Conservation (phyloP, 495 filamentous ascomycete genomes). For the Penicillium daleae region DNA sequence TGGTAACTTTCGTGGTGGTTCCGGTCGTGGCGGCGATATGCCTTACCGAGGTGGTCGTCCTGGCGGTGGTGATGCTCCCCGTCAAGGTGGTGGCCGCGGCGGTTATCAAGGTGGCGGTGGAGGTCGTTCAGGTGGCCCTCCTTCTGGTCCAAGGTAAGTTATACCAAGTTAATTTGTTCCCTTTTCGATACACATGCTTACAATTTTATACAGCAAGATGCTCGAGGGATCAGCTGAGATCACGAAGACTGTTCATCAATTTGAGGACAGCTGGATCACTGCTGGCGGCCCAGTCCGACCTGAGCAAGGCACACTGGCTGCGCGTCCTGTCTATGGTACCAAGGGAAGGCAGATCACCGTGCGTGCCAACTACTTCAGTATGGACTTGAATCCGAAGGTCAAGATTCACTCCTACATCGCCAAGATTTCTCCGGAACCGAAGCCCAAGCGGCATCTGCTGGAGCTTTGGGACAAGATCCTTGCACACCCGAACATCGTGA, state of each 20-base stretch:
- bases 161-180: neutral
- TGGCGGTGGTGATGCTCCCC: constrained; percentile 1
- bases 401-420: constrained; percentile 20
- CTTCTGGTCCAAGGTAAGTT: constrained; percentile 15
- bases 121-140: neutral
- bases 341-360: constrained; percentile 39
- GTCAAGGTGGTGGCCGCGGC: constrained; percentile 8
- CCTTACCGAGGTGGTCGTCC: constrained; percentile 3
- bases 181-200: neutral
- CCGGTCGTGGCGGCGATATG: neutral
- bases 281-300: neutral
- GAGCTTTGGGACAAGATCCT: constrained; percentile 15
- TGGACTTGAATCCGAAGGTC: constrained; percentile 21
- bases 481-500: neutral
- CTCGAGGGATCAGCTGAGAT: neutral
- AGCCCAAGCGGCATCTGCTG: constrained; percentile 4
- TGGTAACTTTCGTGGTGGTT: constrained; percentile 1
- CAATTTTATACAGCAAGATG: constrained; percentile 9
- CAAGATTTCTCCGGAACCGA: constrained; percentile 12
- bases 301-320: constrained; percentile 19
- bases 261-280: constrained; percentile 14
- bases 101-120: constrained; percentile 13
- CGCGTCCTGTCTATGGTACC: constrained; percentile 49
- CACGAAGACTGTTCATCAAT: neutral
- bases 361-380: constrained; percentile 51